Percentiles rank a stretch among this genome's conserved stretches.
phyloP scores from a whole-genome alignment of 2,329 filamentous ascomycete genomes.

The Trichoderma polysporum region DNA sequence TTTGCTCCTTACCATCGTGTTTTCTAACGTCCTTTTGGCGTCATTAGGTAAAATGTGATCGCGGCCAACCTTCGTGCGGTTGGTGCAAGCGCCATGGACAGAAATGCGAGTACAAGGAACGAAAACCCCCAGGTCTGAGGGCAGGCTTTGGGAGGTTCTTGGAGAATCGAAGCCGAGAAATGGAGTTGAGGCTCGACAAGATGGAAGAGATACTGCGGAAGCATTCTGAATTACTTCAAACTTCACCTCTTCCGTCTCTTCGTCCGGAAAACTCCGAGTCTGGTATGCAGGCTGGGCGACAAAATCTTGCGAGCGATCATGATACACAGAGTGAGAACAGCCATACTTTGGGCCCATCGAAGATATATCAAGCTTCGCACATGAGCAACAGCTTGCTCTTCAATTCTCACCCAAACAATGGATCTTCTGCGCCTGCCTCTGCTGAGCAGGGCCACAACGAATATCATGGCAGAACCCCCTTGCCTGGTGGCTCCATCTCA shows the following conservation, averaged over 20 bases:
- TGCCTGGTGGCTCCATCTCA: background rate
- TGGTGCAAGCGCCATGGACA: constrained; percentile 66
- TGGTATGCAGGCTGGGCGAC: constrained; percentile 50
- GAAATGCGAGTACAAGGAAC: constrained; percentile 65
- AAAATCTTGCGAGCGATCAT: constrained; percentile 55
- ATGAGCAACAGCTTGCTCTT: constrained; percentile 52
- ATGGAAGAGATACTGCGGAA: constrained; percentile 65
- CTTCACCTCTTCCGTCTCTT: constrained; percentile 43
- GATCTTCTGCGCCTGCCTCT: background rate
- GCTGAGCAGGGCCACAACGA: background rate
- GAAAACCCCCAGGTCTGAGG: constrained; percentile 64
- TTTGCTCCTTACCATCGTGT: background rate
- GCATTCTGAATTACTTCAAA: constrained; percentile 66
- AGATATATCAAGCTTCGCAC: constrained; percentile 53
- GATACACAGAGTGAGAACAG: constrained; percentile 53
- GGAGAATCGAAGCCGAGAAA: constrained; percentile 55
- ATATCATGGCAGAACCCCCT: background rate
- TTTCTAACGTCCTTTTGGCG: constrained; percentile 22
- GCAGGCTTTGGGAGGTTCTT: constrained; percentile 71
- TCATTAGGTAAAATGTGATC: constrained; percentile 71
- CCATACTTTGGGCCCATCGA: constrained; percentile 49
- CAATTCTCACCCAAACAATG: background rate
- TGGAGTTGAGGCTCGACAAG: constrained; percentile 50
- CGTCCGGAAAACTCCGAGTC: constrained; percentile 35
- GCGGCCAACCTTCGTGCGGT: constrained; percentile 69